A percentile compares a stretch with the other conserved stretches of the same genome.
Conservation (phyloP, 352 stramenopile genomes). For the Pythium sp. region DNA sequence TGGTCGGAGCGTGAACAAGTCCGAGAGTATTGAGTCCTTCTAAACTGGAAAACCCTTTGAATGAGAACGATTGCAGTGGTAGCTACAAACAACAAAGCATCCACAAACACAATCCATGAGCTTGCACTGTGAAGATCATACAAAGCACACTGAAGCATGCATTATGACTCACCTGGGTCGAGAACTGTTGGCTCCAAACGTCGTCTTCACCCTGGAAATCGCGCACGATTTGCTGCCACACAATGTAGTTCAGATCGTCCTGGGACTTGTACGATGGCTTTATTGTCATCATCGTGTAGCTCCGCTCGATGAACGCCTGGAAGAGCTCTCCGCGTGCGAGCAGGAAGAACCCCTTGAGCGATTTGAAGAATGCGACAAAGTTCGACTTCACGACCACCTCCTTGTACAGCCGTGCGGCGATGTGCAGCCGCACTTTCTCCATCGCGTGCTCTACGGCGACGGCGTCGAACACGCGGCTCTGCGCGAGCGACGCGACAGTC, state of each 20-base stretch:
- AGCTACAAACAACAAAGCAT: slow-evolving; percentile 24
- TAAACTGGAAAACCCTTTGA: slow-evolving; percentile 38
- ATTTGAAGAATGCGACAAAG: slow-evolving; percentile 55
- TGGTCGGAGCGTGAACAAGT: slow-evolving; percentile 22
- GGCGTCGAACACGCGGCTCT: slow-evolving; percentile 41
- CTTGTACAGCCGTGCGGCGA: slow-evolving; percentile 54
- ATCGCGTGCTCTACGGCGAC: slow-evolving; percentile 50
- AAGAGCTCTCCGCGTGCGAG: slow-evolving; percentile 68
- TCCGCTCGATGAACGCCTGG: slow-evolving; percentile 69
- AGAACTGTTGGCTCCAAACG: slow-evolving; percentile 34
- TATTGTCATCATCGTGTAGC: slow-evolving; percentile 45
- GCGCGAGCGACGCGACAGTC: slow-evolving; percentile 34
- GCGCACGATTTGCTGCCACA: slow-evolving; percentile 55
- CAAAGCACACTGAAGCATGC: not conserved
- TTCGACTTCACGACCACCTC: slow-evolving; percentile 66
- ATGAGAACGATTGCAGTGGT: slow-evolving; percentile 56
- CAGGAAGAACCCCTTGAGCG: slow-evolving; percentile 70
- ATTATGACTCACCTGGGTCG: slow-evolving; percentile 31
- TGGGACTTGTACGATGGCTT: slow-evolving; percentile 52
- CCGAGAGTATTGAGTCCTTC: slow-evolving; percentile 30
- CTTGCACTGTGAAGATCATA: not conserved
- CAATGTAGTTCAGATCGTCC: slow-evolving; percentile 58
- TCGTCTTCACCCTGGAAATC: slow-evolving; percentile 52
- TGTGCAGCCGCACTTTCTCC: slow-evolving; percentile 49
- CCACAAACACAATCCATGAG: not conserved